A percentile compares a stretch with the other conserved stretches of the same genome.
These are phyloP conservation scores for Ophioceras dolichostomum DNA, from an alignment of 2,329 filamentous ascomycete genomes.

Conservation along the genomic window DNA sequence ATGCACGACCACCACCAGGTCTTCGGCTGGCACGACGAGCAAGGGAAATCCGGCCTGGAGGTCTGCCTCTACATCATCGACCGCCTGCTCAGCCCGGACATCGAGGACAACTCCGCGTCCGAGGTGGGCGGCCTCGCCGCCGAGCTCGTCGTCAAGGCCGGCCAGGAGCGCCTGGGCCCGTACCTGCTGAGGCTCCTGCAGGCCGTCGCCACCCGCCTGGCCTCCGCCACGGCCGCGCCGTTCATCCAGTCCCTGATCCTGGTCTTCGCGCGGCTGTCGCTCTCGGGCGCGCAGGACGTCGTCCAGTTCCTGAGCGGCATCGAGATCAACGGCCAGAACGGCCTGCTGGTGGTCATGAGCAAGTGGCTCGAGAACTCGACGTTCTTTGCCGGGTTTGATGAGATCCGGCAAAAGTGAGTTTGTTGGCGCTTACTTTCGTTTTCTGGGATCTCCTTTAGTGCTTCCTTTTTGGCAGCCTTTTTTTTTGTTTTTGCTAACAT, in stretches of 20 bases:
- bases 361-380: constrained; percentile 98
- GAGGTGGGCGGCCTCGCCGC: constrained; percentile 92
- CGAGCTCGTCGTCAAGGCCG: constrained; percentile 90
- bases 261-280: constrained; percentile 82
- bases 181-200: constrained; percentile 80
- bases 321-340: constrained; percentile 65
- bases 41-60: constrained; percentile 73
- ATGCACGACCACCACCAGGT: constrained; percentile 84
- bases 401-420: constrained; percentile 89
- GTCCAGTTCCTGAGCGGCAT: constrained; percentile 84
- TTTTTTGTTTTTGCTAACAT: too few relatives aligned
- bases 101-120: constrained; percentile 91
- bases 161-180: constrained; percentile 78
- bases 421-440: neutral
- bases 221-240: constrained; percentile 68
- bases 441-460: neutral
- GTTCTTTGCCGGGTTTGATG: constrained; percentile 95
- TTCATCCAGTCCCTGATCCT: constrained; percentile 95
- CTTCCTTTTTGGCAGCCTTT: neutral
- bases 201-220: constrained; percentile 76
- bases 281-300: constrained; percentile 77
- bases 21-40: constrained; percentile 72
- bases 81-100: constrained; percentile 65
- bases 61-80: constrained; percentile 87
- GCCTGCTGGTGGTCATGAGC: constrained; percentile 76